Evolutionary conservation across 352 stramenopile genomes (phyloP), one percentile per base, ranked within the genome.

Genomic region (Globisporangium takayamanum): DNA sequence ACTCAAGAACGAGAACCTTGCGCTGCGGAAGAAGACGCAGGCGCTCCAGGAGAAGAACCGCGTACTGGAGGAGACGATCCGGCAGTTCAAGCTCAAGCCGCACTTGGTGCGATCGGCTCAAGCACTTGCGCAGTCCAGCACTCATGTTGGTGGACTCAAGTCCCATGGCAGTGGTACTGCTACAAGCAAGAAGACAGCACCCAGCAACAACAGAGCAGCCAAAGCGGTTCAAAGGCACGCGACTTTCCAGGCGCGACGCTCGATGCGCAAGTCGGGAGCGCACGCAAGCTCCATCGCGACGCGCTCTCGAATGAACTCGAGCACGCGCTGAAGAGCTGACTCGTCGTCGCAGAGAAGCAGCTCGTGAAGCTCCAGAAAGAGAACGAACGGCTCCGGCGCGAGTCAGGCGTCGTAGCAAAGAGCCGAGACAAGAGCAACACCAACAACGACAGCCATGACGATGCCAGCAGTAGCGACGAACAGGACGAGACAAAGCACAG

Each of bases 21-120:
- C 59, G n/a, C 53, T 96, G 30, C 72, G 78, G 28, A 92, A 86
- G 62, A 91, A 93, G 55, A 89, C 80, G 15, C 79, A 94, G 50
- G 41, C 59, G 28, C 55, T 94, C 22, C 66, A 76, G 39, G 79
- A 91, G 53, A 88, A 82, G 61, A 93, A 91, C 44, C 79, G 78
- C 1, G 63, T 71, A 45, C 57, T 93, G 36, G 66, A 87, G 54
- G 78, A 89, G 36, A 83, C 86, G 44, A 60, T 88, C 49, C 64
- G 41, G 2, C 45, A 72, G 48, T 20, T 62, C 45, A 67, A 65
- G 56, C 65, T 66, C 47, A 47, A 73, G 67, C 47, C 55, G 36
- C 36, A 71, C 20, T 67, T 25, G 33, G 18, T 15, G 15, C 62
- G 36, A 28, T 41, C 50, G 37, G 33, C 50, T 15, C 49, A 22